Evolutionary conservation across 2,329 filamentous ascomycete genomes (phyloP).

Genomic region (Coniochaeta pulveracea): DNA sequence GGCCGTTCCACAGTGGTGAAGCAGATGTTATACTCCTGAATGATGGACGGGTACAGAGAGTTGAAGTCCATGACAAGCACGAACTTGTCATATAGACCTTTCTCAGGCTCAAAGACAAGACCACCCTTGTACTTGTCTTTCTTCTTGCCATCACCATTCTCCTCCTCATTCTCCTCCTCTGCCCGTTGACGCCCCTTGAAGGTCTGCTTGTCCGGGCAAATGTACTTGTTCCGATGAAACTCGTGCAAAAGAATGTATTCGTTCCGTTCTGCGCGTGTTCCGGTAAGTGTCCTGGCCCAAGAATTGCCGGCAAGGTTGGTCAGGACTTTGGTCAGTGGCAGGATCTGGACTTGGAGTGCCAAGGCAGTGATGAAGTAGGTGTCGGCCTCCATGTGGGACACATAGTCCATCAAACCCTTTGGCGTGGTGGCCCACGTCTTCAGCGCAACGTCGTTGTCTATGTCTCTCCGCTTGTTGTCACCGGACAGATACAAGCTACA

Average conservation of each 20-base stretch:
- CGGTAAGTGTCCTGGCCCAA: constrained; percentile 91
- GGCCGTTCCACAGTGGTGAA: constrained; percentile 90
- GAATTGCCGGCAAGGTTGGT: constrained; percentile 97
- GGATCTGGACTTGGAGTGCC: constrained; percentile 78
- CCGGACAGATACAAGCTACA: constrained; percentile 76
- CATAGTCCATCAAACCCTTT: constrained; percentile 82
- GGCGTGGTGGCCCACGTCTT: constrained; percentile 78
- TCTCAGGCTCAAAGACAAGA: constrained; percentile 95
- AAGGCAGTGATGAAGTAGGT: constrained; percentile 93
- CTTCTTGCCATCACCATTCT: constrained; percentile 70
- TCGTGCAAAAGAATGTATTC: constrained; percentile 98
- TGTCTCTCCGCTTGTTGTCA: constrained; percentile 62
- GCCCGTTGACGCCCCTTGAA: constrained; percentile 63
- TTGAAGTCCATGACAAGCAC: constrained; percentile 99
- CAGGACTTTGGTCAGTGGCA: constrained; percentile 86
- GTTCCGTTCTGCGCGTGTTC: constrained; percentile 92
- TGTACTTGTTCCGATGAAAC: constrained; percentile 94
- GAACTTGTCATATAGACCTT: constrained; percentile 95
- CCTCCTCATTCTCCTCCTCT: constrained; percentile 65
- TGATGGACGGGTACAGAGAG: constrained; percentile 95
- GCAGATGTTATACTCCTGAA: constrained; percentile 99
- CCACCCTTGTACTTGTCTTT: constrained; percentile 99
- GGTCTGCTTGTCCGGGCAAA: constrained; percentile 88
- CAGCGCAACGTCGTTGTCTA: constrained; percentile 80
- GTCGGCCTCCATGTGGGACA: constrained; percentile 88